phyloP scores from a whole-genome alignment of 1,284 basidiomycete genomes.

The Fereydounia khargensis region DNA sequence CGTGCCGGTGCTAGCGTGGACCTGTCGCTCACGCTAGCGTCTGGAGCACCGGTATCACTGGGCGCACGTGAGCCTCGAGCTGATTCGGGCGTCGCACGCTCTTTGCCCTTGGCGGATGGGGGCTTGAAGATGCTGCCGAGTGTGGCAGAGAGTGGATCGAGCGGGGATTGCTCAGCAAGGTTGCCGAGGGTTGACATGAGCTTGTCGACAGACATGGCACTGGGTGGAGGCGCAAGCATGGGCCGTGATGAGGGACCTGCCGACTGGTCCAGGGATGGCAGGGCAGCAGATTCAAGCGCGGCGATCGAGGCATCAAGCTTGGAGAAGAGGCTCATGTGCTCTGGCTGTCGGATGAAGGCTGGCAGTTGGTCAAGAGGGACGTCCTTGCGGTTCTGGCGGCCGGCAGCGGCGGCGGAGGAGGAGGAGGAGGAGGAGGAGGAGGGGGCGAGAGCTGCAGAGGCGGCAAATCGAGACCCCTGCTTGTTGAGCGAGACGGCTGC shows the following conservation, averaged over 20 bases:
- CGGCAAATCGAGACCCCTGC: neutral
- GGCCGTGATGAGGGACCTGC: constrained; percentile 24
- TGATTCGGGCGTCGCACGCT: constrained; percentile 21
- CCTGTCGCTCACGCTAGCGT: too few relatives aligned
- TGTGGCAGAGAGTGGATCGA: constrained; percentile 9
- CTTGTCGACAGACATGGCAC: too few relatives aligned
- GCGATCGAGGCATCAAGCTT: constrained; percentile 25
- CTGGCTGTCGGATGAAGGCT: constrained; percentile 73
- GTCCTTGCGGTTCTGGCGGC: constrained; percentile 3
- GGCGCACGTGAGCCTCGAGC: too few relatives aligned
- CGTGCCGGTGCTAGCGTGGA: constrained; percentile 1
- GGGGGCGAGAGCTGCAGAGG: too few relatives aligned
- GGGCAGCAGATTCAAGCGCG: neutral
- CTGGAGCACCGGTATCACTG: too few relatives aligned
- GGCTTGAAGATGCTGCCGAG: constrained; percentile 11
- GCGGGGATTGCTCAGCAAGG: constrained; percentile 6
- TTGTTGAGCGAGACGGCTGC: neutral
- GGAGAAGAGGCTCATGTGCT: constrained; percentile 65
- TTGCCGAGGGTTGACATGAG: too few relatives aligned
- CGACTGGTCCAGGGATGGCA: constrained; percentile 2
- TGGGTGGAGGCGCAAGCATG: constrained; percentile 8
- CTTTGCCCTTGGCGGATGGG: constrained; percentile 17
- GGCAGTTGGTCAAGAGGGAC: constrained; percentile 59
- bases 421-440: too few relatives aligned
- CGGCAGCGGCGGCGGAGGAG: too few relatives aligned